Base-by-base conservation (phyloP, 1,284 basidiomycete species). In the Tremellales sp. region DNA sequence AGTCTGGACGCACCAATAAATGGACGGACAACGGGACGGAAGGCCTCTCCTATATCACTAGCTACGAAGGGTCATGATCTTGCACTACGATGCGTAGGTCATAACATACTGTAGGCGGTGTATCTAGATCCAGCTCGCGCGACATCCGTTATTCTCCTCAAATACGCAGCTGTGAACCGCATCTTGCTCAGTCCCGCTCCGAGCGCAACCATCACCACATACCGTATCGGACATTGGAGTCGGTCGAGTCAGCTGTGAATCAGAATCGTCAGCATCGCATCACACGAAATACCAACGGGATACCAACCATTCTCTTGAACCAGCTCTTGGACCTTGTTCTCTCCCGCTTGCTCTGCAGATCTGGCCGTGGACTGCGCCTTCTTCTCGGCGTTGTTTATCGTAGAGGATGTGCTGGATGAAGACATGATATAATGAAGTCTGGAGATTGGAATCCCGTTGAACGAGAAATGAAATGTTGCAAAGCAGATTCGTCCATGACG, bases 1-100 rank as follows among this genome's bases (percentile, higher is more conserved):
- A 1, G n/a, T 16, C 10, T 32, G 27, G 3, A 61, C 66, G 52
- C 45, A 68, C 66, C 89, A 12, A 88, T 60, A 57, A 75, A 79
- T 0, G 89, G 87, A 14, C 81, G 80, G 3, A 93, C 86, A 31
- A 94, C 80, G 1, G 91, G 91, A 25, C 91, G 79, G 73, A 95
- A 92, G 0, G 90, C 87, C 73, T 95, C 92, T 48, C 92, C 92
- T 27, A 95, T 76, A 65, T 95, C 91, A 72, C 85, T 87, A 19
- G 87, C 70, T 88, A 73, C 16, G 50, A 58, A 48, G 58, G 60
- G 22, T 36, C 45, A 43, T 50, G 38, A 48, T 24, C 29, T 48
- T 34, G 31, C 34, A 33, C 4, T 1, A 18, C n/a, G 22, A 19
- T 26, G 13, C 9, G 8, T 28, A 40, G 32, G 29, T 28, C 0